Base-by-base conservation (phyloP, 2,329 filamentous ascomycete species). In the Hymenoscyphus linearis region DNA sequence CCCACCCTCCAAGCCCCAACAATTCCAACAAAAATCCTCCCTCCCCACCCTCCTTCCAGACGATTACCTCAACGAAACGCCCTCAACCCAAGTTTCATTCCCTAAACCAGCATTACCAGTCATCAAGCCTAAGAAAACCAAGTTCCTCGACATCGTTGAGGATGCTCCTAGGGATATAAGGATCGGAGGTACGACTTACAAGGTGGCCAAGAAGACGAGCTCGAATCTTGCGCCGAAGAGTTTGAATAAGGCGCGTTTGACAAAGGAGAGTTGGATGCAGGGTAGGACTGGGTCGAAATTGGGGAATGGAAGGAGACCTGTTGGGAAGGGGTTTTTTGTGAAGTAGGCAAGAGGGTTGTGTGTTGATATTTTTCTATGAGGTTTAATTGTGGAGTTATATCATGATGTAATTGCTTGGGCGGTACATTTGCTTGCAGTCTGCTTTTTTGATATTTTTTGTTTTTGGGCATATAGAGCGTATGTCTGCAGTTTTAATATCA, bases 251-350 rank as follows among this genome's bases (percentile, higher is more conserved):
- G 69, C 71, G 26, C 61, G 67, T 13, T 62, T 53, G 1, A 64
- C 58, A 36, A 73, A 74, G 56, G 71, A 72, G 27, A 55, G 60
- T 2, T 72, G 69, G 71, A 25, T 72, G 31, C 65, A 68, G 54
- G 70, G 70, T 25, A 57, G 67, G 31, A 52, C 57, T 36, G 66
- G 67, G 13, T 67, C 60, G 22, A 63, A 55, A 22, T 54, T 60
- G 26, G 63, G 60, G 37, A 26, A 60, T 9, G 65, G 61, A 18
- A 58, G 70, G n/a, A 70, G 68, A 44, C 60, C 66, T 27, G 65
- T 70, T 52, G 57, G 57, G 1, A 66, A 64, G 47, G 64, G 69
- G 2, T 71, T 71, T 52, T 64, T 69, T 34, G 65, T 62, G 57
- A 69, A 65, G 36, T 67, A 61, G 40, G 47, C 6, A 2, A 7